phyloP scores from a whole-genome alignment of 257 asterid genomes.

The Thymus mandschuricus region DNA sequence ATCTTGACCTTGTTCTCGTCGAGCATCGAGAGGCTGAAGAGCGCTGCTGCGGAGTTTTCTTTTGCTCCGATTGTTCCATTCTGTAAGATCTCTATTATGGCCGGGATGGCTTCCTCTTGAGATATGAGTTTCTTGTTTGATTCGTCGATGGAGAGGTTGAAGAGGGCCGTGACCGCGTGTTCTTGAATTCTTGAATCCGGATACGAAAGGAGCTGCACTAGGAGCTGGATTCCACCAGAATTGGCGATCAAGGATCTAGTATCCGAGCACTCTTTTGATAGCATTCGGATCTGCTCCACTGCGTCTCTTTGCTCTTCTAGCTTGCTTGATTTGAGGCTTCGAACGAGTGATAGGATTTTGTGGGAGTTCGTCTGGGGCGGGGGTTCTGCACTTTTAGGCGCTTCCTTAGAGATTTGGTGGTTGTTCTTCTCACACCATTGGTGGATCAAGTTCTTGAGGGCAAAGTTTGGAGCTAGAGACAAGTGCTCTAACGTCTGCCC shows the following conservation, averaged over 20 bases:
- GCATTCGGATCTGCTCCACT: constrained; percentile 62
- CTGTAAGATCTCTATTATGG: constrained; percentile 65
- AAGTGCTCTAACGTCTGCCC: constrained; percentile 63
- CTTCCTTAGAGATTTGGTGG: constrained; percentile 51
- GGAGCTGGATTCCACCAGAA: constrained; percentile 66
- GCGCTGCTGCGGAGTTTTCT: constrained; percentile 87
- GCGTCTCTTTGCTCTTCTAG: constrained; percentile 71
- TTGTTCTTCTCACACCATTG: constrained; percentile 80
- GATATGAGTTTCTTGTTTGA: constrained; percentile 77
- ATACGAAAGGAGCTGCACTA: constrained; percentile 66
- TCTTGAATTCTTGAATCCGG: constrained; percentile 85
- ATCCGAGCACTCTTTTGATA: constrained; percentile 76
- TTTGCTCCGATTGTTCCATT: constrained; percentile 62
- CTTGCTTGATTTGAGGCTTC: constrained; percentile 55
- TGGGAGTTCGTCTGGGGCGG: constrained; percentile 26
- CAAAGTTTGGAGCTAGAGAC: constrained; percentile 72
- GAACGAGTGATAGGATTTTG: constrained; percentile 43
- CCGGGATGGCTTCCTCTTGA: constrained; percentile 56
- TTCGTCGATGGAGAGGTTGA: constrained; percentile 86
- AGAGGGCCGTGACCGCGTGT: constrained; percentile 77
- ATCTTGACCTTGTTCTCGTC: constrained; percentile 75
- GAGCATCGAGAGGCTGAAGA: constrained; percentile 85
- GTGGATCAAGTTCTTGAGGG: constrained; percentile 66
- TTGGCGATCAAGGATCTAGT: constrained; percentile 62
- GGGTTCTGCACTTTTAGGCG: constrained; percentile 23